Evolutionary conservation across 2,329 filamentous ascomycete species (phyloP).

Genomic region (Cercospora berteroae): DNA sequence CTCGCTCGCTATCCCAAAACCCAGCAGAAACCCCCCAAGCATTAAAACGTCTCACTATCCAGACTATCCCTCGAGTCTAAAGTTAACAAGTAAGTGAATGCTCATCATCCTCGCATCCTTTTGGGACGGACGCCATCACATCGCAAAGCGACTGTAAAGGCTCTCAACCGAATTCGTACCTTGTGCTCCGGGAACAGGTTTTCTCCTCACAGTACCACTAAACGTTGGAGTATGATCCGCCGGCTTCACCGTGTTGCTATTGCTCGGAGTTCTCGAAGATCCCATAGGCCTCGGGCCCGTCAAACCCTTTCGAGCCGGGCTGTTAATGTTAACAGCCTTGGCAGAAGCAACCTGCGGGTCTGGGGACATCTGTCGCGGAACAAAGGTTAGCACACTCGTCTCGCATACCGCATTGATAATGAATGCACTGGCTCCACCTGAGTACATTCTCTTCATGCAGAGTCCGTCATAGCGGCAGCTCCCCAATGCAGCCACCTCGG

Average conservation of each 20-base stretch:
- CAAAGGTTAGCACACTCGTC: neutral
- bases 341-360: constrained; percentile 30
- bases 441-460: neutral
- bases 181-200: constrained; percentile 32
- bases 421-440: neutral
- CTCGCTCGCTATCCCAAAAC: neutral
- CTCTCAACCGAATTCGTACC: constrained; percentile 20
- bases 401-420: neutral
- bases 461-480: neutral
- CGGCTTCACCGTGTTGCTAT: constrained; percentile 27
- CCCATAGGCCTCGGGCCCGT: constrained; percentile 52
- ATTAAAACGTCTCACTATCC: constrained; percentile 28
- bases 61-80: constrained; percentile 26
- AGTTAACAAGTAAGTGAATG: neutral
- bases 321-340: constrained; percentile 33
- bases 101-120: neutral
- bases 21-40: neutral
- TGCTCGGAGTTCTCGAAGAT: constrained; percentile 6
- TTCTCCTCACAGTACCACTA: constrained; percentile 29
- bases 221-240: constrained; percentile 9
- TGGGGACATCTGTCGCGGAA: constrained; percentile 29
- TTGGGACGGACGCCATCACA: neutral
- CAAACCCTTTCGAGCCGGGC: constrained; percentile 41
- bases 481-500: neutral
- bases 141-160: constrained; percentile 9